Percentiles rank a stretch among this genome's conserved stretches.
Conservation (phyloP, 768 basidiomycete species). For the Lactifluus piperatus region DNA sequence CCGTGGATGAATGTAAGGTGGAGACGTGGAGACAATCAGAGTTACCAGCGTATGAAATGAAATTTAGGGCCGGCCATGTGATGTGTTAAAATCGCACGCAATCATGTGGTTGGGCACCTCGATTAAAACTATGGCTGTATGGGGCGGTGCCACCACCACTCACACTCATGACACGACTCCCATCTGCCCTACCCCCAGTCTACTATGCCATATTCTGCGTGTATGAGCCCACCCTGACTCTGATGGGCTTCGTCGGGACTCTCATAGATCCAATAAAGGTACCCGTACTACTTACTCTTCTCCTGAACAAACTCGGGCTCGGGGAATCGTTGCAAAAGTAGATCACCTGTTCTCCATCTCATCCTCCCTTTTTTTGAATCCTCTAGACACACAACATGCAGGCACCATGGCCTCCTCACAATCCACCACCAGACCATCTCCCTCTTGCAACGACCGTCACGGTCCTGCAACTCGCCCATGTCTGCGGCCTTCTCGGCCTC, state of each 20-base stretch:
- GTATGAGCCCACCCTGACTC: conserved; percentile 64
- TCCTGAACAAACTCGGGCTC: background rate
- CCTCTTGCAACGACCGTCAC: conserved; percentile 61
- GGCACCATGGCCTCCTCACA: conserved; percentile 57
- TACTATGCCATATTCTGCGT: conserved; percentile 69
- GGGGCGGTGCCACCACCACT: background rate
- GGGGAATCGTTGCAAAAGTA: too few species aligned
- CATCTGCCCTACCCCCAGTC: conserved; percentile 59
- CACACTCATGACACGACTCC: conserved; percentile 32
- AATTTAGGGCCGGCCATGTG: conserved; percentile 23
- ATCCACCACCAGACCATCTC: conserved; percentile 39
- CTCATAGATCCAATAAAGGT: conserved; percentile 57
- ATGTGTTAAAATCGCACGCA: too few species aligned
- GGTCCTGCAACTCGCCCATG: conserved; percentile 67
- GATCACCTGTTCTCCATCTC: background rate
- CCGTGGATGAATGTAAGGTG: conserved; percentile 41
- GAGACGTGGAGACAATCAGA: background rate
- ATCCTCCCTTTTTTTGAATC: too few species aligned
- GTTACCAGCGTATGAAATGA: background rate
- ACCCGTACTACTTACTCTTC: conserved; percentile 22
- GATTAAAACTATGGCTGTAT: too few species aligned
- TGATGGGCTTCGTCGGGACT: conserved; percentile 57
- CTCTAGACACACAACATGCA: conserved; percentile 61
- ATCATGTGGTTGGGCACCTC: too few species aligned
- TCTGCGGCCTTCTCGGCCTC: conserved; percentile 64